Evolutionary conservation across 179 eudicot genomes (phyloP).

Genomic region (Heliamphora pulchella): DNA sequence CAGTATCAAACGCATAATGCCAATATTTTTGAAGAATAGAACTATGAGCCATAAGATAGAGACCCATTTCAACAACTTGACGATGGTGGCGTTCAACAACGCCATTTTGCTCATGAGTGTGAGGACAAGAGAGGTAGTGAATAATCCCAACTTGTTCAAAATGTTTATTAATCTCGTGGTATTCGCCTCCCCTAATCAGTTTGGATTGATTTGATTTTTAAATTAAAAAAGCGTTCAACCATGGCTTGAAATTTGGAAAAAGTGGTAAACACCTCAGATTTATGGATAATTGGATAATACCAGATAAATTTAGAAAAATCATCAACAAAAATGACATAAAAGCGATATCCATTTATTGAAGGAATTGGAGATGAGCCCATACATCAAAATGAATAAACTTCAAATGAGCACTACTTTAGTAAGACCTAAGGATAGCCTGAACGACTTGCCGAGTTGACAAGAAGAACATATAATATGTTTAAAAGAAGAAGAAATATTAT

Average conservation of each 20-base stretch:
- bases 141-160: not conserved
- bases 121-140: slow-evolving; percentile 8
- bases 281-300: not conserved
- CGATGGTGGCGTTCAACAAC: not conserved
- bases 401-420: not conserved
- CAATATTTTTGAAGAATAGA: too few species aligned
- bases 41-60: not conserved
- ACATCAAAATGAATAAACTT: slow-evolving; percentile 1
- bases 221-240: not conserved
- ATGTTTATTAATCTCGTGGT: not conserved
- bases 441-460: too few species aligned
- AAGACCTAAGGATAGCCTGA: too few species aligned
- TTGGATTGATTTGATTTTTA: slow-evolving; percentile 12
- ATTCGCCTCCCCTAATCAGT: slow-evolving; percentile 17
- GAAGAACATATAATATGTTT: too few species aligned
- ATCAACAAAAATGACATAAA: slow-evolving; percentile 13
- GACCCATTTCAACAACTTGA: not conserved
- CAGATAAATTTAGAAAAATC: slow-evolving; percentile 6
- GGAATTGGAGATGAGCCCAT: not conserved
- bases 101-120: slow-evolving; percentile 15
- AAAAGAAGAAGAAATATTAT: too few species aligned
- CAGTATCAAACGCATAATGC: too few species aligned
- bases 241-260: not conserved
- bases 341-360: not conserved
- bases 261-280: not conserved